Evolutionary conservation across 176 grass and related monocot species (phyloP).

Genomic region (Aegilops longissima): DNA sequence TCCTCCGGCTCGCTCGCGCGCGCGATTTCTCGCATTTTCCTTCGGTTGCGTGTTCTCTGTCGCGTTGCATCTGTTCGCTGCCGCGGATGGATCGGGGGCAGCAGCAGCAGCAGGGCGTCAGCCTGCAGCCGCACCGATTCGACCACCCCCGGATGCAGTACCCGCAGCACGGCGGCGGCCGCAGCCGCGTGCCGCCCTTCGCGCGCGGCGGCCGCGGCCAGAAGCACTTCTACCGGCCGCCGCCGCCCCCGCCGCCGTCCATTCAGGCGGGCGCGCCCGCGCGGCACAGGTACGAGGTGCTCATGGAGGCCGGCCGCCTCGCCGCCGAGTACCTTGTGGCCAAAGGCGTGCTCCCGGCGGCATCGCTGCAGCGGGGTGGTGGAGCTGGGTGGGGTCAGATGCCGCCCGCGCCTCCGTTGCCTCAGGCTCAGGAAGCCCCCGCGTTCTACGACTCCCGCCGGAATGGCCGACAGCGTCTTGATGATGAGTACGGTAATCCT

Average conservation of each 20-base stretch:
- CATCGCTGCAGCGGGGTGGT: slow-evolving; percentile 40
- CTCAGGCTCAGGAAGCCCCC: slow-evolving; percentile 17
- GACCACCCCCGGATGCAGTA: slow-evolving; percentile 34
- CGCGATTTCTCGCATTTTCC: neutral
- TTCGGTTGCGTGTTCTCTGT: slow-evolving; percentile 1
- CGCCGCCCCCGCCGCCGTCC: neutral
- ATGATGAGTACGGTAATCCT: slow-evolving; percentile 46
- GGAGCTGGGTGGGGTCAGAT: slow-evolving; percentile 26
- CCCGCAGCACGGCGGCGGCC: slow-evolving; percentile 33
- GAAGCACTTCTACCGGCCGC: slow-evolving; percentile 44
- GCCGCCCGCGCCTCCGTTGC: slow-evolving; percentile 6
- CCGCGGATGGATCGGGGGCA: slow-evolving; percentile 28
- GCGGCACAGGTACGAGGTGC: slow-evolving; percentile 64
- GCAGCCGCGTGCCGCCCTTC: slow-evolving; percentile 44
- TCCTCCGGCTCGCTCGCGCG: slow-evolving; percentile 1
- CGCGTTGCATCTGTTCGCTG: slow-evolving; percentile 24
- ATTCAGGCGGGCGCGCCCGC: neutral
- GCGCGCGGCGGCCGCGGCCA: slow-evolving; percentile 38
- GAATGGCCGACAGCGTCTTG: slow-evolving; percentile 43
- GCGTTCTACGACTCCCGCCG: slow-evolving; percentile 7
- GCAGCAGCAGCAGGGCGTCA: slow-evolving; percentile 21
- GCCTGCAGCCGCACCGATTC: slow-evolving; percentile 22
- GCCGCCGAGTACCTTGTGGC: slow-evolving; percentile 89
- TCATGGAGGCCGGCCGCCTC: slow-evolving; percentile 88
- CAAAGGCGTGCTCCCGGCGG: slow-evolving; percentile 67